phyloP scores from a whole-genome alignment of 2,329 filamentous ascomycete genomes.

The Xylaria polymorpha region DNA sequence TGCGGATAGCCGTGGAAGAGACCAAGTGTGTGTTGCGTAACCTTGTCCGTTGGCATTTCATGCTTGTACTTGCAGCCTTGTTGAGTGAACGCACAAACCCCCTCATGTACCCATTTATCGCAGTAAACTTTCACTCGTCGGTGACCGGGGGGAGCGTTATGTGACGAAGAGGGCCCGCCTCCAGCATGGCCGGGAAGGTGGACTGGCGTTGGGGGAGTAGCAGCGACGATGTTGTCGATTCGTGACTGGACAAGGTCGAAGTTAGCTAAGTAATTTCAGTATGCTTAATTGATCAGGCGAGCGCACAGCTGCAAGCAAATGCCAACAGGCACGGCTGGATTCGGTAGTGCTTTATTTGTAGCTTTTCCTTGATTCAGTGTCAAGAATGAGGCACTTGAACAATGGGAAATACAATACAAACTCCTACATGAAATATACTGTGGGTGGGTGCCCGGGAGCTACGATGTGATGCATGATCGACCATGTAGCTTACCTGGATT shows the following conservation, averaged over 20 bases:
- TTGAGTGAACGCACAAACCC: constrained; percentile 85
- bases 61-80: constrained; percentile 91
- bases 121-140: constrained; percentile 76
- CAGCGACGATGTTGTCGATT: constrained; percentile 54
- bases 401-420: constrained; percentile 18
- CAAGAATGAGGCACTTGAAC: background rate
- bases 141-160: constrained; percentile 24
- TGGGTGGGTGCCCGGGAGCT: constrained; percentile 25
- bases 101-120: constrained; percentile 89
- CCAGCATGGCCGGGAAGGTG: constrained; percentile 6
- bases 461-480: constrained; percentile 32
- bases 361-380: background rate
- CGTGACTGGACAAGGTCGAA: constrained; percentile 44
- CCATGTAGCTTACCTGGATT: constrained; percentile 50
- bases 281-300: background rate
- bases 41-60: constrained; percentile 80
- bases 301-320: background rate
- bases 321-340: background rate
- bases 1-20: constrained; percentile 72
- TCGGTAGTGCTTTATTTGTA: constrained; percentile 15
- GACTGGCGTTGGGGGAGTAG: constrained; percentile 46
- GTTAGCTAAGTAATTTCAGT: constrained; percentile 22
- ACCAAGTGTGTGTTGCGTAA: constrained; percentile 75
- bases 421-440: constrained; percentile 30
- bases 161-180: constrained; percentile 9